phyloP scores from a whole-genome alignment of 805 yeast genomes.

The Metschnikowia reukaufii region DNA sequence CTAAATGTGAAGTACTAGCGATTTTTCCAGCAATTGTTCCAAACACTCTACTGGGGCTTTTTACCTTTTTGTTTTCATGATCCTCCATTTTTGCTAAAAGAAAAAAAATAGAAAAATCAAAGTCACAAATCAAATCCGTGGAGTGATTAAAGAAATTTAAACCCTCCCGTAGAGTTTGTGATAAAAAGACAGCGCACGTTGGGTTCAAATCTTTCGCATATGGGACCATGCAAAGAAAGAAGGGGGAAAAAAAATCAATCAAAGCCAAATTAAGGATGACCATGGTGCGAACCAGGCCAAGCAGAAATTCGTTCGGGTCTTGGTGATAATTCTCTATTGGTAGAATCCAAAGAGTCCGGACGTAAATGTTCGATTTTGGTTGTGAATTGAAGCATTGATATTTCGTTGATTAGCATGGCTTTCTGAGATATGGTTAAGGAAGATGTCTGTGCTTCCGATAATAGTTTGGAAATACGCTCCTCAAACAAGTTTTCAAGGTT shows the following conservation, averaged over 20 bases:
- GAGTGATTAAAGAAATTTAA: background rate
- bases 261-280: constrained; percentile 47
- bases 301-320: constrained; percentile 45
- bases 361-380: constrained; percentile 12
- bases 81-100: background rate
- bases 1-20: constrained; percentile 7
- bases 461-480: constrained; percentile 26
- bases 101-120: background rate
- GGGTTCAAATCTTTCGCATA: constrained; percentile 8
- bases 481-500: constrained; percentile 34
- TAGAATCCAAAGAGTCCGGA: constrained; percentile 21
- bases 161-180: background rate
- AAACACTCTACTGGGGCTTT: background rate
- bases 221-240: background rate
- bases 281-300: constrained; percentile 71
- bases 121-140: background rate
- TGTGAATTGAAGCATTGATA: constrained; percentile 15
- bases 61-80: background rate
- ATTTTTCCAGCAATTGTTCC: constrained; percentile 9
- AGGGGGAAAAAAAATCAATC: background rate
- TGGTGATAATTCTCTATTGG: constrained; percentile 30
- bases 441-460: constrained; percentile 19
- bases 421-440: constrained; percentile 19
- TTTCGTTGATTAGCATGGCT: constrained; percentile 17
- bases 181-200: no score